Evolutionary conservation across 2,329 filamentous ascomycete species (phyloP).

Genomic region (Xylaria sp.): DNA sequence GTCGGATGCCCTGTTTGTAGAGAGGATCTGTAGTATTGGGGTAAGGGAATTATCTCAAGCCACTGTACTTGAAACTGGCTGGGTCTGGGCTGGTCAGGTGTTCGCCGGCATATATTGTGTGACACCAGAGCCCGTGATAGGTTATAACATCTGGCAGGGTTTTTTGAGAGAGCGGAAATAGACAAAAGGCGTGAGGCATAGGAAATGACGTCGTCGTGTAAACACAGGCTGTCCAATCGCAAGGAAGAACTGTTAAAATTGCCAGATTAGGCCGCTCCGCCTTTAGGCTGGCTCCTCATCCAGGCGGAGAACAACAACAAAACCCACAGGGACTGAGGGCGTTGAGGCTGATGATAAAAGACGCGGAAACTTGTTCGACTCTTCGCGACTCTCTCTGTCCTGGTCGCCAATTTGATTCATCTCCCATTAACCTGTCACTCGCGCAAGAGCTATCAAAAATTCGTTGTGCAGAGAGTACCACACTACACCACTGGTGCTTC

Average conservation of each 20-base stretch:
- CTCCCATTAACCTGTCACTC: not conserved
- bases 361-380: not conserved
- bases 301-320: no score
- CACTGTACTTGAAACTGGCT: no score
- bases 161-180: not conserved
- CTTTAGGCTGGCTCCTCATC: slow-evolving; percentile 4
- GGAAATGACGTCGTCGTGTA: slow-evolving; percentile 4
- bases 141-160: no score
- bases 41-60: no score
- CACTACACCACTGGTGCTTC: not conserved
- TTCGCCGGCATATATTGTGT: no score
- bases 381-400: not conserved
- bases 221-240: slow-evolving; percentile 11
- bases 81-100: no score
- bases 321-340: not conserved
- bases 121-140: no score
- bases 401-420: not conserved
- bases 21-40: no score
- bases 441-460: not conserved
- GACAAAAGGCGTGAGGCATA: not conserved
- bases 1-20: no score
- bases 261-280: slow-evolving; percentile 24
- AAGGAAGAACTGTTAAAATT: slow-evolving; percentile 14
- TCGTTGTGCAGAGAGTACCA: not conserved
- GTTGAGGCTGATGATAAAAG: not conserved